These are phyloP conservation scores for Amaranthus palmeri DNA, from an alignment of 148 eudicot species.

Conservation along the genomic window DNA sequence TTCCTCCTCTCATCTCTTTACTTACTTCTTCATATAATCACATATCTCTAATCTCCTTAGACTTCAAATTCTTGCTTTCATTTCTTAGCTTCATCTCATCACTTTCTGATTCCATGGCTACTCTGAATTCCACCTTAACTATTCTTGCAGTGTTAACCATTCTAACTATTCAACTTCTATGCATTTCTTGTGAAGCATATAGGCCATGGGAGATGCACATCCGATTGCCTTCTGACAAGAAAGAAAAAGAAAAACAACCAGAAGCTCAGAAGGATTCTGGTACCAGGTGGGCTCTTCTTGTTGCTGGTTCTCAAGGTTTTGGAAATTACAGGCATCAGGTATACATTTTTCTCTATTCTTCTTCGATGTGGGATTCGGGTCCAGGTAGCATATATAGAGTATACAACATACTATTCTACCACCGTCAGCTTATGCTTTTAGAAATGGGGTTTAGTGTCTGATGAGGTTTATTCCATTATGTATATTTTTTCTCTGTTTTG, in stretches of 20 bases:
- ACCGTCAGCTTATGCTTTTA: no score
- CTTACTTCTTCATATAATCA: neutral
- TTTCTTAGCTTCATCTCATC: neutral
- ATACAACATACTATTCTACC: no score
- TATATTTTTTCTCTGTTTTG: no score
- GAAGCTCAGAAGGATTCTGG: constrained; percentile 15
- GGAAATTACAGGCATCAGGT: constrained; percentile 81
- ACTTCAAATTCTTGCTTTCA: neutral
- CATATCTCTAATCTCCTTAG: neutral
- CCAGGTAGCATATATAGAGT: no score
- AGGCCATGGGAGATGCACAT: constrained; percentile 41
- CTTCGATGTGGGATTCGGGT: neutral
- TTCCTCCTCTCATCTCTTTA: neutral
- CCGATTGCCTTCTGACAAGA: constrained; percentile 33
- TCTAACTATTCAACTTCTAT: constrained; percentile 11
- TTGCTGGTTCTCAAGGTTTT: constrained; percentile 67
- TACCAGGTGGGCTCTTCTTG: constrained; percentile 72
- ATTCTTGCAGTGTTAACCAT: neutral
- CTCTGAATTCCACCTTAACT: neutral
- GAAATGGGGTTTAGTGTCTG: no score
- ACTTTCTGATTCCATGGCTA: neutral
- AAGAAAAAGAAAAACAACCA: neutral
- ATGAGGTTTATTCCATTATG: no score
- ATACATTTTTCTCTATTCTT: neutral
- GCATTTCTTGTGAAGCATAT: constrained; percentile 19